Evolutionary conservation across 345 rosid species (phyloP).

Genomic region (Camelina hispida): DNA sequence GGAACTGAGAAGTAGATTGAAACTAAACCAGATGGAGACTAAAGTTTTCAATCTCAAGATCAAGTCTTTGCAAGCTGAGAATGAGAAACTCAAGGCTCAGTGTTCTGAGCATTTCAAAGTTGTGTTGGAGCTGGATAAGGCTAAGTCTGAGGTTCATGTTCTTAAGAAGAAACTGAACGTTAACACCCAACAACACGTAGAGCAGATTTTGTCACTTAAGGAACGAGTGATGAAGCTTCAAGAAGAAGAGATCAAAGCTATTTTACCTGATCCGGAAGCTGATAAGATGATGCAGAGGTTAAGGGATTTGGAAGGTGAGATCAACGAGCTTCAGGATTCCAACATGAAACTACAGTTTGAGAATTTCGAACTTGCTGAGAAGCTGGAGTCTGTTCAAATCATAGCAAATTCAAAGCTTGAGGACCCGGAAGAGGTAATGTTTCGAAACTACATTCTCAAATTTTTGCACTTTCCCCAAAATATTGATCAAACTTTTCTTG

Average conservation of each 20-base stretch:
- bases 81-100: conserved; percentile 65
- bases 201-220: conserved; percentile 67
- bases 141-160: conserved; percentile 59
- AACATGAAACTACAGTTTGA: conserved; percentile 64
- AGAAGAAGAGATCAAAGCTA: conserved; percentile 58
- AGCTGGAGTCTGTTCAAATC: conserved; percentile 65
- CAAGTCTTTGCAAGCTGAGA: conserved; percentile 70
- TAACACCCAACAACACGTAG: conserved; percentile 73
- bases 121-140: conserved; percentile 61
- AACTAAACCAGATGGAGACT: conserved; percentile 72
- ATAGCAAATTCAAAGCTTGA: conserved; percentile 63
- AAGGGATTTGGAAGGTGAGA: conserved; percentile 64
- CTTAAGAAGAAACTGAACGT: conserved; percentile 70
- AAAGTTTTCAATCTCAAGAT: conserved; percentile 73
- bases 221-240: conserved; percentile 66
- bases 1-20: conserved; percentile 85
- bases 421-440: conserved; percentile 61
- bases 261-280: conserved; percentile 43
- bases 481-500: not conserved
- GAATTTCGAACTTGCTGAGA: conserved; percentile 59
- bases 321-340: conserved; percentile 65
- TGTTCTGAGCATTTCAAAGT: conserved; percentile 57
- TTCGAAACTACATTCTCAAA: not conserved
- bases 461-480: not conserved
- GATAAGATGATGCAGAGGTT: conserved; percentile 56